Conservation (phyloP, 345 rosid genomes). For the Salix suchowensis region DNA sequence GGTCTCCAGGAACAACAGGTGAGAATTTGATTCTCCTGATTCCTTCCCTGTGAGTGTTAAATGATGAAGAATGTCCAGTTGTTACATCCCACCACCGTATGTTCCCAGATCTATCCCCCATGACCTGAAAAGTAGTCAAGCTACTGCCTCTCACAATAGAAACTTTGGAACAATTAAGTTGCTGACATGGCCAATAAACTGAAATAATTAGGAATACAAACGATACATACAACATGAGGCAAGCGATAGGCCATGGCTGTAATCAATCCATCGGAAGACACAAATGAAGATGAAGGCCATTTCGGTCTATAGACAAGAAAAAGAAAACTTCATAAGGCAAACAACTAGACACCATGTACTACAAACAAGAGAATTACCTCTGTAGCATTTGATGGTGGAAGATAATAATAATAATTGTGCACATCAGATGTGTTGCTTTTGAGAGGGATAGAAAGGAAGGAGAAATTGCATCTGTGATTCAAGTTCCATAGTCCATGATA, state of each 20-base stretch:
- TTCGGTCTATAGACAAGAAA: slow-evolving; percentile 68
- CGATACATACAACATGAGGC: slow-evolving; percentile 83
- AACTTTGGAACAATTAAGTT: slow-evolving; percentile 15
- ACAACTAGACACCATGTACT: not conserved
- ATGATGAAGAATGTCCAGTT: slow-evolving; percentile 92
- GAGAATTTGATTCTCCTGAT: slow-evolving; percentile 91
- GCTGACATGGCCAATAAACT: slow-evolving; percentile 5
- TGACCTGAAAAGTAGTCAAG: slow-evolving; percentile 44
- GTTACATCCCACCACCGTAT: slow-evolving; percentile 99
- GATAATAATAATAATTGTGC: not conserved
- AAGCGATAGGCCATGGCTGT: slow-evolving; percentile 97
- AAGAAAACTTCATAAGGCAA: slow-evolving; percentile 5
- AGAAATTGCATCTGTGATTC: not conserved
- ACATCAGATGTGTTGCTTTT: not conserved
- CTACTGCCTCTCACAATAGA: slow-evolving; percentile 16
- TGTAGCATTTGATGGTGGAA: not conserved
- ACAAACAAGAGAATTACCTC: not conserved
- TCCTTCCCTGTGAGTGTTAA: slow-evolving; percentile 87
- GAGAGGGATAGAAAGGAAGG: slow-evolving; percentile 9
- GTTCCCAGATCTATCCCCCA: slow-evolving; percentile 82
- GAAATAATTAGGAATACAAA: slow-evolving; percentile 2
- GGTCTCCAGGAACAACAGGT: slow-evolving; percentile 90
- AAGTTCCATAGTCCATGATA: not conserved
- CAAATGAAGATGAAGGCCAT: slow-evolving; percentile 97
- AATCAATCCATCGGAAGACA: slow-evolving; percentile 85